These are phyloP conservation scores for Spathaspora sp. DNA, from an alignment of 1,139 yeast genomes.

Conservation along the genomic window DNA sequence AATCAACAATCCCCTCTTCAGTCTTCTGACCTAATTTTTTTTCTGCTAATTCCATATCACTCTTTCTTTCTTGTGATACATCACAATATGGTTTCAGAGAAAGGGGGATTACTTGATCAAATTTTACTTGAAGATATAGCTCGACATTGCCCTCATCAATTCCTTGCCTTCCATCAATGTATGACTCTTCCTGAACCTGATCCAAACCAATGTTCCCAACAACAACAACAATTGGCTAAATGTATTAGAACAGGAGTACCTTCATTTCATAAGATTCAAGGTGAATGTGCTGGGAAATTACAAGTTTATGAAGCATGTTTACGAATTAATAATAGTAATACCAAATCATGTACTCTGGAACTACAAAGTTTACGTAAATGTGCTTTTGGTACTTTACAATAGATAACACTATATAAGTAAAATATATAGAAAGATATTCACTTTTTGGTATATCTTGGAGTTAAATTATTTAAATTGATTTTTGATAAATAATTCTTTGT, in stretches of 20 bases:
- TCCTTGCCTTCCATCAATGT: conserved; percentile 65
- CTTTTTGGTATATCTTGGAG: conserved; percentile 26
- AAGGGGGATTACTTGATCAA: conserved; percentile 30
- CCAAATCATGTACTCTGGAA: conserved; percentile 36
- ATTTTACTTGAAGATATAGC: conserved; percentile 50
- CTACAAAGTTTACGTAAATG: conserved; percentile 35
- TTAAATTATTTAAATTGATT: conserved; percentile 37
- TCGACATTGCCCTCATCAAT: conserved; percentile 62
- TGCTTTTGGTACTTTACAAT: conserved; percentile 29
- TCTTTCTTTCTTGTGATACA: too few species aligned
- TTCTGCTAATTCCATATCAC: conserved; percentile 2
- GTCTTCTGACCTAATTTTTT: conserved; percentile 1
- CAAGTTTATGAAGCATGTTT: conserved; percentile 64
- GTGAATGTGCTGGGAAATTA: conserved; percentile 54
- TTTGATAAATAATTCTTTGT: conserved; percentile 31
- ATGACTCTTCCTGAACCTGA: conserved; percentile 48
- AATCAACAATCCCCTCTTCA: background rate
- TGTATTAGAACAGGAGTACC: conserved; percentile 65
- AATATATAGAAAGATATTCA: background rate
- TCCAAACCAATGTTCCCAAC: conserved; percentile 45
- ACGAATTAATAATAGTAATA: conserved; percentile 32
- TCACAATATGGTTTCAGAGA: conserved; percentile 11
- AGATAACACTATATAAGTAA: background rate
- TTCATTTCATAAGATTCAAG: conserved; percentile 61
- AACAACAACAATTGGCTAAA: conserved; percentile 51